phyloP scores from a whole-genome alignment of 2,329 filamentous ascomycete species.

The Macroventuria anomochaeta region DNA sequence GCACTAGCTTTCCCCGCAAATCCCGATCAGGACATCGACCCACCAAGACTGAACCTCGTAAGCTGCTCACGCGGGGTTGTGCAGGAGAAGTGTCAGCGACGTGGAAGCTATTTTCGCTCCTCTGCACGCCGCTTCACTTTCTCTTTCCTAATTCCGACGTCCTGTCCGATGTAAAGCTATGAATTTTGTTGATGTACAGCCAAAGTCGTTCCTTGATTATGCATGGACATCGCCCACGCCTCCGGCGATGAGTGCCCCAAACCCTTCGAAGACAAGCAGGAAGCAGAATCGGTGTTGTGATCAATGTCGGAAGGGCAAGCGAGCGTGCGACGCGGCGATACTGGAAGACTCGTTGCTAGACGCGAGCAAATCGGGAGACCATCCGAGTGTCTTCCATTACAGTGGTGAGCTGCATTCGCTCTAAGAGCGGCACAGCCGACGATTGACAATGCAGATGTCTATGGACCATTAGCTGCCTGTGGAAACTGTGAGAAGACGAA shows the following conservation, averaged over 20 bases:
- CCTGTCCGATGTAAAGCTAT: constrained; percentile 35
- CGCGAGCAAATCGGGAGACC: constrained; percentile 27
- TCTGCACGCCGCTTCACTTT: constrained; percentile 24
- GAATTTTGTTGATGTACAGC: constrained; percentile 48
- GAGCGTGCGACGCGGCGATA: constrained; percentile 53
- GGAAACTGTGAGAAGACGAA: constrained; percentile 55
- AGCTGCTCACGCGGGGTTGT: constrained; percentile 34
- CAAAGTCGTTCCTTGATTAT: constrained; percentile 46
- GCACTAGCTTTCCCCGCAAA: constrained; percentile 40
- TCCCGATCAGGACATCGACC: constrained; percentile 27
- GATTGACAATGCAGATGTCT: constrained; percentile 41
- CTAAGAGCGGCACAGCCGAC: constrained; percentile 2
- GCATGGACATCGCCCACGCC: constrained; percentile 45
- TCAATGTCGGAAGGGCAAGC: constrained; percentile 55
- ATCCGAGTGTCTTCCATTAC: constrained; percentile 43
- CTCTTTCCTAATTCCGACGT: constrained; percentile 39
- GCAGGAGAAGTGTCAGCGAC: constrained; percentile 32
- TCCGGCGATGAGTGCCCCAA: constrained; percentile 26
- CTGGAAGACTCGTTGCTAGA: constrained; percentile 44
- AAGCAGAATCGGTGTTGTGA: constrained; percentile 56
- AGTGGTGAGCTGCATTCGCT: constrained; percentile 36
- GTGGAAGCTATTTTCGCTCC: constrained; percentile 19
- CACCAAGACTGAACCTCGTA: constrained; percentile 7
- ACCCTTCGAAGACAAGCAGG: constrained; percentile 44
- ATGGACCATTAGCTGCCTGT: constrained; percentile 46